Evolutionary conservation across 2,329 filamentous ascomycete genomes (phyloP).

Genomic region (Aspergillus latus): DNA sequence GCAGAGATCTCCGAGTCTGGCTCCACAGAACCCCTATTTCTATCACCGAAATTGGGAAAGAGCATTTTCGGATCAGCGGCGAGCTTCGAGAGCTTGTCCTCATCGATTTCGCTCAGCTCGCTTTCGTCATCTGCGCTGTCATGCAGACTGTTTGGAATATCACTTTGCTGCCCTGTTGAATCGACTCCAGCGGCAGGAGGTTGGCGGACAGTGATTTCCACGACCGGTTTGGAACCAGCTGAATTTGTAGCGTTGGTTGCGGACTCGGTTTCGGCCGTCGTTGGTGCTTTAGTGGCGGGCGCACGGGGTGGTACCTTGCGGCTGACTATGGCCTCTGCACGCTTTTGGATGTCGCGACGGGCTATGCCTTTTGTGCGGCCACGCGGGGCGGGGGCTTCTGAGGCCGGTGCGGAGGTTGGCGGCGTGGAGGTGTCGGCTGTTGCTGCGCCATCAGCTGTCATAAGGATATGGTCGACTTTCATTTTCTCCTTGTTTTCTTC

Average conservation of each 20-base stretch:
- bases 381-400: slow-evolving; percentile 36
- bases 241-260: slow-evolving; percentile 37
- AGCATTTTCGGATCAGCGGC: slow-evolving; percentile 23
- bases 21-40: slow-evolving; percentile 24
- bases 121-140: slow-evolving; percentile 69
- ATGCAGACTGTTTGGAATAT: slow-evolving; percentile 60
- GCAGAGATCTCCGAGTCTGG: slow-evolving; percentile 29
- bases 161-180: slow-evolving; percentile 44
- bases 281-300: slow-evolving; percentile 24
- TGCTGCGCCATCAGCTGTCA: slow-evolving; percentile 34
- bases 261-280: slow-evolving; percentile 26
- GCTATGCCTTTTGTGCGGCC: slow-evolving; percentile 59
- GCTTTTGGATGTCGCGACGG: slow-evolving; percentile 58
- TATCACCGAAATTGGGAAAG: slow-evolving; percentile 28
- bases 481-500: slow-evolving; percentile 50
- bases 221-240: slow-evolving; percentile 34
- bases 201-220: background rate
- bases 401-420: slow-evolving; percentile 31
- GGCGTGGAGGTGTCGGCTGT: slow-evolving; percentile 33
- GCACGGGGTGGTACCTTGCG: slow-evolving; percentile 36
- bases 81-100: slow-evolving; percentile 34
- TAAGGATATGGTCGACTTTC: slow-evolving; percentile 49
- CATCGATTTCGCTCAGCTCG: slow-evolving; percentile 63
- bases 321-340: slow-evolving; percentile 57
- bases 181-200: slow-evolving; percentile 46